These are phyloP conservation scores for Pinus taeda DNA, from an alignment of 75 land plant species.

Conservation along the genomic window DNA sequence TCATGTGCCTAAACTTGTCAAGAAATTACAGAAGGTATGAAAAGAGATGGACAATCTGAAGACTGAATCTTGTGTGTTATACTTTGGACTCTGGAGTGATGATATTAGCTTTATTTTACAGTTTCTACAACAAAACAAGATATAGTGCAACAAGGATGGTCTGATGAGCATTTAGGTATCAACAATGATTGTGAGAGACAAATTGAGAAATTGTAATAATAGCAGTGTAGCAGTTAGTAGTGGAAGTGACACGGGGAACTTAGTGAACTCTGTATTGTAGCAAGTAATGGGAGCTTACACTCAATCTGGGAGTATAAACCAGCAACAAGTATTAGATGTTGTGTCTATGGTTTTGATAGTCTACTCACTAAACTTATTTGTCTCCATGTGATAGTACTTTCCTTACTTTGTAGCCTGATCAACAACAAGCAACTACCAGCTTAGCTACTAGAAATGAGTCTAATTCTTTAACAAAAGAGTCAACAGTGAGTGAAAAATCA, in stretches of 20 bases:
- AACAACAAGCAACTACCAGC: neutral
- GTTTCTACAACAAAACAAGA: neutral
- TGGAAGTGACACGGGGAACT: neutral
- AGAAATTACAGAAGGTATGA: too few species aligned
- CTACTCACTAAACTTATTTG: neutral
- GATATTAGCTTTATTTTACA: neutral
- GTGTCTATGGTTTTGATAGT: neutral
- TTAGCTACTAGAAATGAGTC: neutral
- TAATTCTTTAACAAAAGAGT: neutral
- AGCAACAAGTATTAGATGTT: constrained; percentile 3
- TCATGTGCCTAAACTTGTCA: too few species aligned
- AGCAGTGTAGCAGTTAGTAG: neutral
- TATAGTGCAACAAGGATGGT: neutral
- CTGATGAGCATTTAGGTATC: neutral
- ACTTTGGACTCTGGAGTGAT: neutral
- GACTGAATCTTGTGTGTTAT: too few species aligned
- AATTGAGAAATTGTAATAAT: neutral
- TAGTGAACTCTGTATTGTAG: neutral
- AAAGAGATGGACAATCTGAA: too few species aligned
- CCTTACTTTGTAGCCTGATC: neutral
- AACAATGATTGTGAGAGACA: neutral
- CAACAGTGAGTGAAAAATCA: neutral
- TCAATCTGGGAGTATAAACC: neutral
- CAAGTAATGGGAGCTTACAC: neutral
- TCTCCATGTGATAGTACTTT: neutral